phyloP scores from a whole-genome alignment of 2,329 filamentous ascomycete species.

The Alternaria brassicae region DNA sequence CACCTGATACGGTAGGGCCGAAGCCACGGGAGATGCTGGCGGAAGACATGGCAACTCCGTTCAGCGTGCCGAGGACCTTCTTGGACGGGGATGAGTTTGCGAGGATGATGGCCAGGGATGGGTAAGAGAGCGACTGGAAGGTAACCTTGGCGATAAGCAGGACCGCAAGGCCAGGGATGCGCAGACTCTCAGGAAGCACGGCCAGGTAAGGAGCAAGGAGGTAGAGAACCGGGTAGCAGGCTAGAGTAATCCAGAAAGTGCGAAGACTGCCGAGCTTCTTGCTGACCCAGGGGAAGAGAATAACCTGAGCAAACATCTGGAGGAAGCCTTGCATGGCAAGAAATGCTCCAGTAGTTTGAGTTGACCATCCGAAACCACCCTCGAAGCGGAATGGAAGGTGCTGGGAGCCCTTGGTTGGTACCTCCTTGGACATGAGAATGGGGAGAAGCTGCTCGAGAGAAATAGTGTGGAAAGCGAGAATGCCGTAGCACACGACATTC shows the following conservation, averaged over 20 bases:
- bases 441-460: conserved; percentile 94
- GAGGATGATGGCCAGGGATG: conserved; percentile 85
- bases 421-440: conserved; percentile 80
- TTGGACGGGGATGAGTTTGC: conserved; percentile 87
- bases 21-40: conserved; percentile 88
- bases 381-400: conserved; percentile 85
- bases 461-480: conserved; percentile 96
- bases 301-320: conserved; percentile 84
- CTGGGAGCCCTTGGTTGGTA: conserved; percentile 56
- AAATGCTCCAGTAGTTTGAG: conserved; percentile 85
- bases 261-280: conserved; percentile 77
- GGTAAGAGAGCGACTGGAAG: conserved; percentile 88
- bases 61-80: conserved; percentile 86
- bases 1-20: conserved; percentile 85
- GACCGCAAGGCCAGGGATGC: conserved; percentile 76
- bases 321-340: conserved; percentile 88
- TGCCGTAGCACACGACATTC: conserved; percentile 88
- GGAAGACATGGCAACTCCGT: conserved; percentile 88
- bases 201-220: conserved; percentile 87
- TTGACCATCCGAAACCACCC: conserved; percentile 83
- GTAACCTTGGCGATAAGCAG: conserved; percentile 92
- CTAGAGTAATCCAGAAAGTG: conserved; percentile 81
- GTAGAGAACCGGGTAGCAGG: conserved; percentile 88
- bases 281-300: conserved; percentile 82
- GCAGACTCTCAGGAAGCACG: conserved; percentile 74